These are phyloP conservation scores for Kregervanrija pseudodelftensis DNA, from an alignment of 805 yeast species.

Conservation along the genomic window DNA sequence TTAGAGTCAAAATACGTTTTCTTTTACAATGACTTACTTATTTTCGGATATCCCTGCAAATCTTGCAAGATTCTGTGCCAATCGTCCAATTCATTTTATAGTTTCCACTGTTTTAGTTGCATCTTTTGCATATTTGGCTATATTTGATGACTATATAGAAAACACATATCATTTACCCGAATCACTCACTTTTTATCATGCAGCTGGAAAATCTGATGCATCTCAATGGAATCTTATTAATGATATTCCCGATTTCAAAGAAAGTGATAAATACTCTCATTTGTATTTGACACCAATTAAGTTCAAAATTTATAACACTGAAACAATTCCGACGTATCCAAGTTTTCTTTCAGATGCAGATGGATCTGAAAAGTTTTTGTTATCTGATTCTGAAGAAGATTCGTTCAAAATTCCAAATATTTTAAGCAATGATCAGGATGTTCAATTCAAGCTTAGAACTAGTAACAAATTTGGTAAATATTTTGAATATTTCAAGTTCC, in stretches of 20 bases:
- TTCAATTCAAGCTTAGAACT: constrained; percentile 55
- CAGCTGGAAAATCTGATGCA: constrained; percentile 27
- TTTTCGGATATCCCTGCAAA: constrained; percentile 23
- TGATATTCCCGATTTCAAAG: constrained; percentile 26
- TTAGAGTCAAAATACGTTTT: not conserved
- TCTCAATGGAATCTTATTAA: constrained; percentile 44
- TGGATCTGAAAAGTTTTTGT: constrained; percentile 35
- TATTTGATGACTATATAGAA: constrained; percentile 53
- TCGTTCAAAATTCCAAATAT: constrained; percentile 17
- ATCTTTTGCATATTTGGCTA: constrained; percentile 70
- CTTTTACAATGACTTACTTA: constrained; percentile 6
- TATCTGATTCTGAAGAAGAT: constrained; percentile 23
- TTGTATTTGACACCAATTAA: constrained; percentile 48
- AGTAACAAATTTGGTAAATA: constrained; percentile 46
- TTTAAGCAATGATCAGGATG: constrained; percentile 22
- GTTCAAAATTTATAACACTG: constrained; percentile 34
- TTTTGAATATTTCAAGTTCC: constrained; percentile 41
- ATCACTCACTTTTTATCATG: constrained; percentile 30
- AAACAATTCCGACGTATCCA: constrained; percentile 32
- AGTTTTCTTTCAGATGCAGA: constrained; percentile 33
- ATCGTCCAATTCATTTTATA: constrained; percentile 81
- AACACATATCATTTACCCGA: constrained; percentile 6
- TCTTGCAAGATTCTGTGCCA: constrained; percentile 49
- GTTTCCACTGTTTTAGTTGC: constrained; percentile 66
- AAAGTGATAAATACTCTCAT: constrained; percentile 37